These are phyloP conservation scores for Chytriomyces hyalinus DNA, from an alignment of 192 early-diverging fungal genomes.

Conservation along the genomic window DNA sequence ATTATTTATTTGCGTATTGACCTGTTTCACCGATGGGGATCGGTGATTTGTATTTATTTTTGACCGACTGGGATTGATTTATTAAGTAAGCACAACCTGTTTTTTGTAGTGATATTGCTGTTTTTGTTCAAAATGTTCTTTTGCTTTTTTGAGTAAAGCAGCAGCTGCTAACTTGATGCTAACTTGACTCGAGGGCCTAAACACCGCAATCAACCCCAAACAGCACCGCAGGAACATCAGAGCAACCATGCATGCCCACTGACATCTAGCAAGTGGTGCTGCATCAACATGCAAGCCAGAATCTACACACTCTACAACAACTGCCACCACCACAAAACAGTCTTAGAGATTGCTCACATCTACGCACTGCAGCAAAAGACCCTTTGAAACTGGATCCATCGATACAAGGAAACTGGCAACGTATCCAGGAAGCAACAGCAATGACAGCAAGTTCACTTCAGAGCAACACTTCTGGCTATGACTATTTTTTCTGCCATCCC, in stretches of 20 bases:
- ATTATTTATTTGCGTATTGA: too few relatives aligned
- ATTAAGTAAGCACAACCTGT: too few relatives aligned
- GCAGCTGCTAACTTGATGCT: not conserved
- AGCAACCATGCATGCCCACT: not conserved
- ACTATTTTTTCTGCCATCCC: not conserved
- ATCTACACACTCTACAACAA: constrained; percentile 16
- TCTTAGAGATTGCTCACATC: not conserved
- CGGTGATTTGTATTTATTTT: too few relatives aligned
- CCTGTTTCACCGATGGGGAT: too few relatives aligned
- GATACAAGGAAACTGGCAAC: not conserved
- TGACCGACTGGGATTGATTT: too few relatives aligned
- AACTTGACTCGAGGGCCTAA: not conserved
- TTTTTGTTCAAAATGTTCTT: not conserved
- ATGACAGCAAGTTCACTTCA: not conserved
- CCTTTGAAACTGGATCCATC: constrained; percentile 1
- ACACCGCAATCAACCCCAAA: not conserved
- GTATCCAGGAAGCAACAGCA: not conserved
- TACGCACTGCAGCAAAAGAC: not conserved
- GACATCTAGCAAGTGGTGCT: not conserved
- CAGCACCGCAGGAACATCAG: not conserved
- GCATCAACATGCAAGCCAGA: constrained; percentile 4
- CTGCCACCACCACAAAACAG: not conserved
- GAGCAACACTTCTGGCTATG: not conserved
- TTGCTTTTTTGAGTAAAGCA: not conserved
- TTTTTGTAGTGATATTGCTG: too few relatives aligned